Conservation (phyloP, 2,329 filamentous ascomycete species). For the Karstenula rhodostoma region DNA sequence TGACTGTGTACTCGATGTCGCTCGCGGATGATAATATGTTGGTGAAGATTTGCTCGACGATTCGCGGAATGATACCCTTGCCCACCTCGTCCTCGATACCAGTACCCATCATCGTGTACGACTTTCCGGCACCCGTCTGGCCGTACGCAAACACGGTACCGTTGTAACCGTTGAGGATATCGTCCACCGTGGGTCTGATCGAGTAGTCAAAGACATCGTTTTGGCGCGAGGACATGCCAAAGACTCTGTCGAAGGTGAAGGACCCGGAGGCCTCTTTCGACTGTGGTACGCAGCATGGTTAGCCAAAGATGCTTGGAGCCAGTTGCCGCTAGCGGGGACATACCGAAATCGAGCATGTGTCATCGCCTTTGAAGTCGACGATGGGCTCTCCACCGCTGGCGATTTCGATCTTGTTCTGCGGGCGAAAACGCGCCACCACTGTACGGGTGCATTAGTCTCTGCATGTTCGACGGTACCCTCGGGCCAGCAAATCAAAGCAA, state of each 20-base stretch:
- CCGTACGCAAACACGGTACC: slow-evolving; percentile 98
- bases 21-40: slow-evolving; percentile 91
- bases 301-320: slow-evolving; percentile 14
- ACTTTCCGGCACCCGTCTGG: slow-evolving; percentile 98
- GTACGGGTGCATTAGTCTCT: slow-evolving; percentile 35
- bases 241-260: slow-evolving; percentile 96
- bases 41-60: slow-evolving; percentile 96
- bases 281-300: slow-evolving; percentile 55
- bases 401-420: slow-evolving; percentile 94
- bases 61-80: slow-evolving; percentile 94
- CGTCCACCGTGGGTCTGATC: slow-evolving; percentile 93
- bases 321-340: slow-evolving; percentile 36
- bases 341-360: slow-evolving; percentile 88
- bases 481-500: neutral
- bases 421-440: slow-evolving; percentile 97
- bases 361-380: slow-evolving; percentile 85
- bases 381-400: slow-evolving; percentile 90
- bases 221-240: slow-evolving; percentile 91
- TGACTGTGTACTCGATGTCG: slow-evolving; percentile 98
- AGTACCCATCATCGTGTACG: slow-evolving; percentile 98
- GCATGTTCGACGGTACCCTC: neutral
- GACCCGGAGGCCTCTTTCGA: slow-evolving; percentile 82
- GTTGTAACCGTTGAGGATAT: slow-evolving; percentile 99
- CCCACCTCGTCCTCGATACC: slow-evolving; percentile 90
- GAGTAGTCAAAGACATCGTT: slow-evolving; percentile 98